A percentile compares a stretch with the other conserved stretches of the same genome.
phyloP scores from a whole-genome alignment of 176 grass and related monocot genomes.

The Coix lacrymajobi region DNA sequence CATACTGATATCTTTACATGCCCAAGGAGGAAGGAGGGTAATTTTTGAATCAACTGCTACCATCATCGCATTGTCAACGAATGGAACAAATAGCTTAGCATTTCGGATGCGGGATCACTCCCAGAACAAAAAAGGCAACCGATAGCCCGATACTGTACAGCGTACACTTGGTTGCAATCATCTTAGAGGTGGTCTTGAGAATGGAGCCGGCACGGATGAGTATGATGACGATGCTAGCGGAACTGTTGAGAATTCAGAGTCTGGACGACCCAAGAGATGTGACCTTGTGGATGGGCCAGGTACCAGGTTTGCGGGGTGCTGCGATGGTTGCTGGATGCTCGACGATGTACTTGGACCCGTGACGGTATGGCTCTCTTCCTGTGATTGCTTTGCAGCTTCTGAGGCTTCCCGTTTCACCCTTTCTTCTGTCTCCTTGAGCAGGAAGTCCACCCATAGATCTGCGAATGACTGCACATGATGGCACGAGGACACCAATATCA shows the following conservation, averaged over 20 bases:
- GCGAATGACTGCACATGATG: slow-evolving; percentile 68
- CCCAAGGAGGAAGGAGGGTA: neutral
- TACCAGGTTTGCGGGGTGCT: slow-evolving; percentile 12
- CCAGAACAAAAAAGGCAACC: neutral
- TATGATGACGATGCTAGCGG: slow-evolving; percentile 27
- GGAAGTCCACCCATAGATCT: slow-evolving; percentile 90
- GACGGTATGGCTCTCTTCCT: slow-evolving; percentile 11
- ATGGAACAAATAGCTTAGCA: slow-evolving; percentile 41
- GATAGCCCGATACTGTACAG: slow-evolving; percentile 20
- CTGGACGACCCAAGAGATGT: slow-evolving; percentile 11
- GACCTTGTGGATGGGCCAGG: slow-evolving; percentile 28
- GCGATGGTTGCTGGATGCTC: neutral
- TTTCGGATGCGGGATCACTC: neutral
- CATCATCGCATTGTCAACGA: slow-evolving; percentile 32
- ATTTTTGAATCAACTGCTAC: slow-evolving; percentile 24
- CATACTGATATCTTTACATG: slow-evolving; percentile 26
- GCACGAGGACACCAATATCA: neutral
- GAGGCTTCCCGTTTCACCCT: slow-evolving; percentile 79
- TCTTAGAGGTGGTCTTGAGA: slow-evolving; percentile 30
- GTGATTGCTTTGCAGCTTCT: slow-evolving; percentile 28
- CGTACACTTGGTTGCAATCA: slow-evolving; percentile 21
- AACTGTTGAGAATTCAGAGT: slow-evolving; percentile 44
- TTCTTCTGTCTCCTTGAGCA: slow-evolving; percentile 98
- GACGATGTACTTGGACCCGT: neutral
- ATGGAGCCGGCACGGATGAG: neutral